phyloP scores from a whole-genome alignment of 768 basidiomycete species.

The Termitomyces bulborhizus region DNA sequence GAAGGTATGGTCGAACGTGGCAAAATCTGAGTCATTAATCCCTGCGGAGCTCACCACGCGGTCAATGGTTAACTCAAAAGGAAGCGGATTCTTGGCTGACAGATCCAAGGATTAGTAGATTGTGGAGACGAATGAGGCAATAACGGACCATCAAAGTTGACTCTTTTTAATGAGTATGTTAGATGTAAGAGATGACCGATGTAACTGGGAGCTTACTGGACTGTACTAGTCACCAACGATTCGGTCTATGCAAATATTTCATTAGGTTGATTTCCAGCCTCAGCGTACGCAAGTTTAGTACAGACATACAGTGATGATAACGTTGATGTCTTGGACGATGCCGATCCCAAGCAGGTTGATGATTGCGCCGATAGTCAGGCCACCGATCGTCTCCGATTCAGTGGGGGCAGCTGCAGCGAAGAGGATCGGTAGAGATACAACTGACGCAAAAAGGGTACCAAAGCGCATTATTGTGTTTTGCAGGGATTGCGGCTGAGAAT shows the following conservation, averaged over 20 bases:
- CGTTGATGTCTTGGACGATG: constrained; percentile 33
- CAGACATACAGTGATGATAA: constrained; percentile 27
- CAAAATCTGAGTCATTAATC: constrained; percentile 48
- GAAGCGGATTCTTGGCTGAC: constrained; percentile 36
- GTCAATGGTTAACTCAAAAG: constrained; percentile 40
- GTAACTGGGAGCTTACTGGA: constrained; percentile 22
- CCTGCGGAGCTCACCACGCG: constrained; percentile 35
- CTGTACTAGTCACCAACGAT: constrained; percentile 26
- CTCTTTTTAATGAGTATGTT: constrained; percentile 12
- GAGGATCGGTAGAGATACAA: constrained; percentile 19
- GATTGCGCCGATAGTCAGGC: constrained; percentile 28
- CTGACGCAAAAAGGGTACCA: constrained; percentile 12
- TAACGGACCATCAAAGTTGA: constrained; percentile 30
- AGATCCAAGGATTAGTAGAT: neutral
- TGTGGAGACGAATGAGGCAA: neutral
- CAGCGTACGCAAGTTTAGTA: no score
- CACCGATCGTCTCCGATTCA: constrained; percentile 15
- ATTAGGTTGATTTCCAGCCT: neutral
- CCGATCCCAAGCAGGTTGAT: constrained; percentile 33
- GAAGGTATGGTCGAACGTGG: constrained; percentile 56
- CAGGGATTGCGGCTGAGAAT: neutral
- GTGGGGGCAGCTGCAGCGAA: constrained; percentile 18
- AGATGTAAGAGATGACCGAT: neutral
- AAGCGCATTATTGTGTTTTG: constrained; percentile 7
- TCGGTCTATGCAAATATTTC: constrained; percentile 24